These are phyloP conservation scores for Coemansia sp. DNA, from an alignment of 192 early-diverging fungal genomes.

Conservation along the genomic window DNA sequence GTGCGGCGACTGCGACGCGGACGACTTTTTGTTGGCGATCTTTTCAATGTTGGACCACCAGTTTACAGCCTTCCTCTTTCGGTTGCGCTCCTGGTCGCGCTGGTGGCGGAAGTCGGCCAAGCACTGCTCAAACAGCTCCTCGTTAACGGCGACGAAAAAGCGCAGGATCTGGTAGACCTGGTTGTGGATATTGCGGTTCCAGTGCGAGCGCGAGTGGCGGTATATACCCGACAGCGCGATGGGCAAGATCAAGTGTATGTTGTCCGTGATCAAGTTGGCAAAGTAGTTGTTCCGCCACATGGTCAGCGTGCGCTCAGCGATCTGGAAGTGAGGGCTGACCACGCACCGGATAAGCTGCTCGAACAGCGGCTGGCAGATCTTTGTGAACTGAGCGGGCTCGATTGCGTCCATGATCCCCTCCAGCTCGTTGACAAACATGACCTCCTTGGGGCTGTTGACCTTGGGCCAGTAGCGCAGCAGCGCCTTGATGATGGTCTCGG, in stretches of 20 bases:
- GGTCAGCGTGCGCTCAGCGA: constrained; percentile 97
- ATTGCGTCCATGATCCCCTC: constrained; percentile 97
- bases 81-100: constrained; percentile 84
- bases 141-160: constrained; percentile 96
- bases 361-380: constrained; percentile 90
- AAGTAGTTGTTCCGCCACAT: constrained; percentile 99
- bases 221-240: constrained; percentile 96
- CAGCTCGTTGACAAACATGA: constrained; percentile 99
- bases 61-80: constrained; percentile 77
- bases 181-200: constrained; percentile 99
- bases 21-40: constrained; percentile 32
- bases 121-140: constrained; percentile 96
- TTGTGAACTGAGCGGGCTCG: constrained; percentile 90
- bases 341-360: constrained; percentile 91
- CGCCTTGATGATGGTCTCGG: constrained; percentile 86
- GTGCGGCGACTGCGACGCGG: constrained; percentile 4
- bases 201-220: constrained; percentile 94
- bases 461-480: constrained; percentile 98
- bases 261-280: constrained; percentile 93
- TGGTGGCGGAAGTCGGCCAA: constrained; percentile 90
- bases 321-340: constrained; percentile 98
- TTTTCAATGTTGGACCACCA: constrained; percentile 80
- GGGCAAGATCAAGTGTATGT: constrained; percentile 89
- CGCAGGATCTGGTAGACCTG: constrained; percentile 97
- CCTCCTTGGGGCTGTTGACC: constrained; percentile 99